phyloP scores from a whole-genome alignment of 2,329 filamentous ascomycete species.

The Hymenoscyphus infarciens region DNA sequence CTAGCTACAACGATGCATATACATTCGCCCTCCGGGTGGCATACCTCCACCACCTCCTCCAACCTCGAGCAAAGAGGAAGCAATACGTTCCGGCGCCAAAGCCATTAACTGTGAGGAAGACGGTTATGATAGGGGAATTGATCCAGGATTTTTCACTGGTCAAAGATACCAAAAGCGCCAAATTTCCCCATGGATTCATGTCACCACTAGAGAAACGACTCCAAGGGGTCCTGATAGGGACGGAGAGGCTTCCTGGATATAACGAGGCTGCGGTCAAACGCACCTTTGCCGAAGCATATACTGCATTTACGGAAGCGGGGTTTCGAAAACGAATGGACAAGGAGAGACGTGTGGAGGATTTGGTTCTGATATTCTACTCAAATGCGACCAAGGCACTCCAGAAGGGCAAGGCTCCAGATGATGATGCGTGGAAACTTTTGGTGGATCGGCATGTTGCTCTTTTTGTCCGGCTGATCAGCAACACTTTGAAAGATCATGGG shows the following conservation, averaged over 20 bases:
- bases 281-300: constrained; percentile 92
- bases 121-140: constrained; percentile 75
- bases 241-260: constrained; percentile 81
- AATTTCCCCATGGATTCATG: constrained; percentile 69
- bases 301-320: constrained; percentile 81
- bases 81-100: constrained; percentile 73
- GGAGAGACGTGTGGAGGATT: constrained; percentile 85
- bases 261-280: constrained; percentile 87
- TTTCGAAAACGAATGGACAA: constrained; percentile 93
- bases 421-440: constrained; percentile 86
- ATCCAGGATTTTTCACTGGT: constrained; percentile 77
- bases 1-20: constrained; percentile 78
- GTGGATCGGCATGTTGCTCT: constrained; percentile 93
- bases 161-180: constrained; percentile 65
- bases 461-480: constrained; percentile 82
- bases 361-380: constrained; percentile 95
- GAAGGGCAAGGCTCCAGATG: constrained; percentile 69
- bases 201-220: constrained; percentile 53
- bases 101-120: constrained; percentile 53
- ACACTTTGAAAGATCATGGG: constrained; percentile 77
- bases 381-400: constrained; percentile 87
- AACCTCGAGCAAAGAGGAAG: constrained; percentile 83
- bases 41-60: constrained; percentile 88
- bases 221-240: constrained; percentile 59
- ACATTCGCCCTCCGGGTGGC: constrained; percentile 86